Conservation (phyloP, 164 flowering plant species). For the Tetracentron sinense region DNA sequence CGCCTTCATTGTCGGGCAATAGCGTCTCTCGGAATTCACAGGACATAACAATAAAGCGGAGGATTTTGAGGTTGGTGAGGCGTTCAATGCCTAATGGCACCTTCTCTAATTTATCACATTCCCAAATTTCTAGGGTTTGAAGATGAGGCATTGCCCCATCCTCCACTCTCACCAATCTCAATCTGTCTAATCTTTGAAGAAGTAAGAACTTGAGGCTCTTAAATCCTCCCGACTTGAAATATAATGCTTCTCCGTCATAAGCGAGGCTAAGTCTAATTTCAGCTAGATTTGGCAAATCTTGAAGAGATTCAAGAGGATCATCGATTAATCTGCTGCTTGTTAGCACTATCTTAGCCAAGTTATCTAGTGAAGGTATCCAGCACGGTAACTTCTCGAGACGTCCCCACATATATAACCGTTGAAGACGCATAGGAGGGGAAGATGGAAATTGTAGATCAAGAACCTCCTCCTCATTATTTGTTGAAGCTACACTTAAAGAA, state of each 20-base stretch:
- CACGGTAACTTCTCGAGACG: background rate
- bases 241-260: constrained; percentile 1
- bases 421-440: constrained; percentile 7
- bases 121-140: background rate
- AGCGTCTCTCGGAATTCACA: too few species aligned
- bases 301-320: background rate
- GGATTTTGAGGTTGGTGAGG: background rate
- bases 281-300: constrained; percentile 4
- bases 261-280: background rate
- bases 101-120: background rate
- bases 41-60: too few species aligned
- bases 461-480: background rate
- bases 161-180: background rate
- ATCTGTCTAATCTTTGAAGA: background rate
- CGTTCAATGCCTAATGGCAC: background rate
- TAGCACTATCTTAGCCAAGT: background rate
- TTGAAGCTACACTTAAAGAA: background rate
- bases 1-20: too few species aligned
- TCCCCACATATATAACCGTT: background rate
- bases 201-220: constrained; percentile 1
- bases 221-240: constrained; percentile 5
- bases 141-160: background rate
- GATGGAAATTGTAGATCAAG: background rate
- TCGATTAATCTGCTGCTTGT: background rate
- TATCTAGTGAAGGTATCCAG: background rate